These are phyloP conservation scores for Amylocarpus encephaloides DNA, from an alignment of 2,329 filamentous ascomycete species.

Conservation along the genomic window DNA sequence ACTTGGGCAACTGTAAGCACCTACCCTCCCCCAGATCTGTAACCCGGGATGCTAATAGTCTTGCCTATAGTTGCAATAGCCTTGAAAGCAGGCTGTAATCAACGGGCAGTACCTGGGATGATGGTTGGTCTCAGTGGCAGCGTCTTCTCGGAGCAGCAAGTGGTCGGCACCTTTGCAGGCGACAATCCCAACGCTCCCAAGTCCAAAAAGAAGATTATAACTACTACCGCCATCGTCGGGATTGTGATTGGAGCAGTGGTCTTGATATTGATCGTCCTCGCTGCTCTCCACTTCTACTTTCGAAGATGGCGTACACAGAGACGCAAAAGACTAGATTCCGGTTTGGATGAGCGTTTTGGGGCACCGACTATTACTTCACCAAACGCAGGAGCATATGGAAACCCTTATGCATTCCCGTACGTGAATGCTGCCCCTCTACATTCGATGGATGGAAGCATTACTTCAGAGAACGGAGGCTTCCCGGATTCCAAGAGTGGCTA, in stretches of 20 bases:
- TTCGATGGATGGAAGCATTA: not conserved
- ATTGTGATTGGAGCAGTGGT: conserved; percentile 19
- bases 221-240: conserved; percentile 21
- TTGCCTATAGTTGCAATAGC: conserved; percentile 22
- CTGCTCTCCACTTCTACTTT: conserved; percentile 15
- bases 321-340: conserved; percentile 13
- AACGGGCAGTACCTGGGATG: conserved; percentile 18
- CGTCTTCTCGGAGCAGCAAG: conserved; percentile 22
- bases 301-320: conserved; percentile 12
- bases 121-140: conserved; percentile 23
- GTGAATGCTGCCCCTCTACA: conserved; percentile 2
- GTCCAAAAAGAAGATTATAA: conserved; percentile 11
- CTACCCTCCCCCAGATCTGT: not conserved
- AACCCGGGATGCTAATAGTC: not conserved
- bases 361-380: conserved; percentile 24
- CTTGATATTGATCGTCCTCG: conserved; percentile 12
- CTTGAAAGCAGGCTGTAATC: conserved; percentile 25
- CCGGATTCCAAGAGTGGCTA: no score
- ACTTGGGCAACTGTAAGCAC: conserved; percentile 20
- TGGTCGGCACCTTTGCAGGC: conserved; percentile 20
- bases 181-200: conserved; percentile 7
- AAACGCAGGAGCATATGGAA: conserved; percentile 18
- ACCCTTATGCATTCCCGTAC: conserved; percentile 8
- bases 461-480: not conserved
- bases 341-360: conserved; percentile 25